These are phyloP conservation scores for Cucurbita ficifolia DNA, from an alignment of 306 rosid genomes.

Conservation along the genomic window DNA sequence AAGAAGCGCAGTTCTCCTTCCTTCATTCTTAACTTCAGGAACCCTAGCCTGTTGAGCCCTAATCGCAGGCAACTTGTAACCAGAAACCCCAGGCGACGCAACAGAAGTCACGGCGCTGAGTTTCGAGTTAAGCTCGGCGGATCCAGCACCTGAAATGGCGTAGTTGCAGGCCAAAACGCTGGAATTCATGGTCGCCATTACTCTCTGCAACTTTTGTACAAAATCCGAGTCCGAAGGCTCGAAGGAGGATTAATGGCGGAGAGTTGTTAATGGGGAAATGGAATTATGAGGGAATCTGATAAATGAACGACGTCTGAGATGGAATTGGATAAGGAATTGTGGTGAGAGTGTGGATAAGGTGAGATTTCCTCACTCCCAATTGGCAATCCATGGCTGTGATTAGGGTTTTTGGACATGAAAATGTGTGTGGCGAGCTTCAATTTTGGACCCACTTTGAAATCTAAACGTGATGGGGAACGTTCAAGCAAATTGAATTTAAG, in stretches of 20 bases:
- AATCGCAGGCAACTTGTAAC: constrained; percentile 34
- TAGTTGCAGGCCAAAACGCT: constrained; percentile 61
- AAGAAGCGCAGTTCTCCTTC: constrained; percentile 58
- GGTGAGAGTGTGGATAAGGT: constrained; percentile 93
- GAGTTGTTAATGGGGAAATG: constrained; percentile 12
- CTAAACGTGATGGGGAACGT: background rate
- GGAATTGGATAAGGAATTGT: constrained; percentile 24
- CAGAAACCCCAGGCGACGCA: constrained; percentile 16
- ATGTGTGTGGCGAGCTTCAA: constrained; percentile 8
- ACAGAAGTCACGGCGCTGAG: constrained; percentile 22
- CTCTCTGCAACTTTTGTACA: background rate
- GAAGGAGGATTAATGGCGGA: background rate
- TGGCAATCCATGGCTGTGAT: constrained; percentile 31
- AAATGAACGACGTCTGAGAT: constrained; percentile 13
- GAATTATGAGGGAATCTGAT: constrained; percentile 5
- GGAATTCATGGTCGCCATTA: constrained; percentile 78
- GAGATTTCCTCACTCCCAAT: constrained; percentile 62
- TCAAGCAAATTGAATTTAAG: background rate
- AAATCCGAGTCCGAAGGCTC: too few species aligned
- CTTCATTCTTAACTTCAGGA: constrained; percentile 26
- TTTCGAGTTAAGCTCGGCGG: constrained; percentile 34
- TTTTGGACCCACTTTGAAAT: constrained; percentile 36
- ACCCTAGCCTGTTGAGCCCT: constrained; percentile 39
- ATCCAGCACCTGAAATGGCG: constrained; percentile 41
- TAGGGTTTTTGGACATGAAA: background rate